A percentile compares a stretch with the other conserved stretches of the same genome.
These are phyloP conservation scores for Aureobasidium musti DNA, from an alignment of 2,329 filamentous ascomycete species.

Conservation along the genomic window DNA sequence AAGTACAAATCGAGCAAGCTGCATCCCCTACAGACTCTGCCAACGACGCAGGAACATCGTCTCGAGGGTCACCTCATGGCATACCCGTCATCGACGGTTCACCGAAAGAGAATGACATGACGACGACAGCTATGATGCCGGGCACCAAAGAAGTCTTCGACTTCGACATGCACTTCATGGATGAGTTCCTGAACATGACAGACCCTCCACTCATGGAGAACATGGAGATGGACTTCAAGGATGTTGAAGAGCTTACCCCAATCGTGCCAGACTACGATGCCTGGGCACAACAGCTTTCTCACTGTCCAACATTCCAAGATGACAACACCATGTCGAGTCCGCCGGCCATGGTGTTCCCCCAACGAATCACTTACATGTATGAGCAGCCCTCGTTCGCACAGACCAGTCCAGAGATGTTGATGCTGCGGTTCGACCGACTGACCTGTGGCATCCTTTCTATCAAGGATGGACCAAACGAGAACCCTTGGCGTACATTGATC, in stretches of 20 bases:
- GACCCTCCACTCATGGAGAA: constrained; percentile 10
- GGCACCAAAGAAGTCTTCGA: constrained; percentile 14
- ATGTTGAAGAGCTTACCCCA: constrained; percentile 32
- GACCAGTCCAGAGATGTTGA: constrained; percentile 60
- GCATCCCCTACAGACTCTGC: constrained; percentile 15
- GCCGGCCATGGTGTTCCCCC: constrained; percentile 13
- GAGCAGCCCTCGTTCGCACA: constrained; percentile 38
- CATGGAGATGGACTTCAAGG: constrained; percentile 28
- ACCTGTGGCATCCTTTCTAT: constrained; percentile 72
- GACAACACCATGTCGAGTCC: constrained; percentile 7
- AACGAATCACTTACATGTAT: constrained; percentile 35
- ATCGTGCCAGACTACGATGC: constrained; percentile 26
- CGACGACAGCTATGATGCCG: not conserved
- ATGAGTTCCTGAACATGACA: constrained; percentile 24
- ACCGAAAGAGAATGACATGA: not conserved
- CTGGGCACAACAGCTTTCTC: constrained; percentile 24
- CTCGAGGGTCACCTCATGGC: constrained; percentile 10
- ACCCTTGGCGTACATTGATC: constrained; percentile 70
- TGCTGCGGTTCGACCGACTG: constrained; percentile 63
- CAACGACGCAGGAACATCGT: constrained; percentile 8
- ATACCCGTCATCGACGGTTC: not conserved
- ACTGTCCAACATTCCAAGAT: constrained; percentile 10
- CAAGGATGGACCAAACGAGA: constrained; percentile 68
- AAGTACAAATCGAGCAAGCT: constrained; percentile 14
- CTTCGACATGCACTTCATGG: constrained; percentile 27